Base-by-base conservation (phyloP, 192 early-diverging fungal genomes). In the Coemansia sp. region DNA sequence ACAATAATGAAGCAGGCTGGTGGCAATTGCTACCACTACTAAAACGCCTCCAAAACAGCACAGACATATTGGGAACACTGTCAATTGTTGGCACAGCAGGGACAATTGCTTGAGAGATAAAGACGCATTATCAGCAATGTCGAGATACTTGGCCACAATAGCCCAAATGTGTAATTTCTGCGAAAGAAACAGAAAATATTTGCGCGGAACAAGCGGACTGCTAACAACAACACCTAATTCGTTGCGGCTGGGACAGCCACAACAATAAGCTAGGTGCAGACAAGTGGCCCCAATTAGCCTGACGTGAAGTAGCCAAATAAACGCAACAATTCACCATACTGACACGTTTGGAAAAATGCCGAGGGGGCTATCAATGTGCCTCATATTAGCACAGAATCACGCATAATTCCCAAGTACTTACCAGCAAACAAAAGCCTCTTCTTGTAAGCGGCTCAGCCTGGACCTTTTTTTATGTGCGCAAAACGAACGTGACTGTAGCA, bases 321-420 rank as follows among this genome's bases (percentile, higher is more conserved):
- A 21, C 43, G 17, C 16, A 15, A 15, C 18, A 4, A 45, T 45
- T 20, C n/a, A 16, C 14, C 30, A 8, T 18, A 26, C 23, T 26
- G 2, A 26, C 23, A 26, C 2, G 4, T 26, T 3, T 26, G 23
- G 23, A 26, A 26, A 26, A 26, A 26, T 26, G 49, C 31, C 11
- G n/a, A 34, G 36, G 16, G 49, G 31, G 11, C 17, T 17, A 36
- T 34, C 31, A 61, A 42, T 51, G 45, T 39, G 51, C 12, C 50
- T 62, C 45, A 60, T 55, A 39, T 57, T 56, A 28, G 46, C 47
- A 49, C 61, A 56, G 54, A 39, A 20, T 41, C 23, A 18, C 43
- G 30, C 46, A 62, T 62, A 38, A 43, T 31, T 36, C 17, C 43
- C 15, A 45, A 45, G 23, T 21, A 45, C 43, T 45, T 45, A 45